phyloP scores from a whole-genome alignment of 2,329 filamentous ascomycete species.

The Zymoseptoria brevis region DNA sequence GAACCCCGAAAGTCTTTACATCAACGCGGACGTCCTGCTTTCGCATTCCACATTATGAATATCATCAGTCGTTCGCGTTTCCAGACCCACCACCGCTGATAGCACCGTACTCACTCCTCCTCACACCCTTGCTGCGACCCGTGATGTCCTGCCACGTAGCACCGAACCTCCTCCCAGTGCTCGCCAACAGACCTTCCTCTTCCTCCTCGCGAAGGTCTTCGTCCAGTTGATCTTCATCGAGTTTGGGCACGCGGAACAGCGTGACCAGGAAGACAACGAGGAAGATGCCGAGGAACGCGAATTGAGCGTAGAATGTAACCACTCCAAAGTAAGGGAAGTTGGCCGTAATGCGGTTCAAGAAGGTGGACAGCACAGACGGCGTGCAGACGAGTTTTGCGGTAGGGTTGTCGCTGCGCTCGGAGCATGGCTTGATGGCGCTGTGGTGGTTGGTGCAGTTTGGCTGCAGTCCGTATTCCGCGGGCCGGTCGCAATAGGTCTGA shows the following conservation, averaged over 20 bases:
- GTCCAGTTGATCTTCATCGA: constrained; percentile 71
- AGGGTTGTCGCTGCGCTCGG: constrained; percentile 63
- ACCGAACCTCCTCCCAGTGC: constrained; percentile 70
- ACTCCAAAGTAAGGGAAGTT: constrained; percentile 94
- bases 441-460: constrained; percentile 67
- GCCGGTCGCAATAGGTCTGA: constrained; percentile 82
- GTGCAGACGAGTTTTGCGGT: constrained; percentile 78
- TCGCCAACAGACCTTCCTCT: constrained; percentile 83
- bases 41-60: neutral
- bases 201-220: constrained; percentile 87
- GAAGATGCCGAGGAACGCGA: constrained; percentile 76
- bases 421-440: constrained; percentile 71
- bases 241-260: constrained; percentile 68
- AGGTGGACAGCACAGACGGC: constrained; percentile 81
- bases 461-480: constrained; percentile 54
- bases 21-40: neutral
- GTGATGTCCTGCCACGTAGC: constrained; percentile 86
- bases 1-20: neutral
- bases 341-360: constrained; percentile 83
- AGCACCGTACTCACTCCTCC: constrained; percentile 25
- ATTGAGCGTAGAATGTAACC: constrained; percentile 94
- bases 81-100: neutral
- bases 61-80: neutral
- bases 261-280: constrained; percentile 71
- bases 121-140: constrained; percentile 42